These are phyloP conservation scores for Pythium rhizo-oryzae DNA, from an alignment of 352 stramenopile genomes.

Conservation along the genomic window DNA sequence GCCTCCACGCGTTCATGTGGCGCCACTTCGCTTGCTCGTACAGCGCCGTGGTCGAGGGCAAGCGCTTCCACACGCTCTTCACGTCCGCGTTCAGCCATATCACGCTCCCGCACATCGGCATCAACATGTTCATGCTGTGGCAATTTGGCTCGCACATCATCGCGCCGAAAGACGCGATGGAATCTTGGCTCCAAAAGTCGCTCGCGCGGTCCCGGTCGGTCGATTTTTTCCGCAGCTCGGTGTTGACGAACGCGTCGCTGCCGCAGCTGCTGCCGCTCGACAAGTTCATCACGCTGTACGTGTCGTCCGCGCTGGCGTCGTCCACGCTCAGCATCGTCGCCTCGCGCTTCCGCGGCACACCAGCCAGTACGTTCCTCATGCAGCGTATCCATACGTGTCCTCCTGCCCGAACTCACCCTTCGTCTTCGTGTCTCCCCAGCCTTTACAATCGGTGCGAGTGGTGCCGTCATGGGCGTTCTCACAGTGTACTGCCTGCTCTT, in stretches of 20 bases:
- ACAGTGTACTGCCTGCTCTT: conserved; percentile 79
- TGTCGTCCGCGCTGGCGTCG: conserved; percentile 68
- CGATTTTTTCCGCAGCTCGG: conserved; percentile 40
- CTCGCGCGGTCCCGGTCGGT: conserved; percentile 52
- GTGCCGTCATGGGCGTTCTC: conserved; percentile 79
- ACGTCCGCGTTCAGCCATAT: conserved; percentile 87
- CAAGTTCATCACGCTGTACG: conserved; percentile 74
- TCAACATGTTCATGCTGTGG: conserved; percentile 92
- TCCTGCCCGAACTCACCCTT: conserved; percentile 22
- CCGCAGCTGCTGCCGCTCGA: conserved; percentile 53
- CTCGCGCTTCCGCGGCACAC: conserved; percentile 62
- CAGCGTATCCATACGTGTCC: not conserved
- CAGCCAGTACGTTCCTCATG: conserved; percentile 37
- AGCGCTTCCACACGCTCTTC: conserved; percentile 72
- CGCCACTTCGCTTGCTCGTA: conserved; percentile 84
- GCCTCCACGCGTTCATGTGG: conserved; percentile 79
- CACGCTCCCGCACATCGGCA: conserved; percentile 75
- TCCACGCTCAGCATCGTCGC: conserved; percentile 69
- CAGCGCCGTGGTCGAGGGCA: conserved; percentile 61
- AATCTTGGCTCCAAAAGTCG: conserved; percentile 54
- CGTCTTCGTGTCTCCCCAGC: conserved; percentile 34
- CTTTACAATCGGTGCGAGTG: conserved; percentile 82
- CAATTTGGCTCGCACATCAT: conserved; percentile 79
- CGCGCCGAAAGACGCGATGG: conserved; percentile 32
- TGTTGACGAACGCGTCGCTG: conserved; percentile 23